A percentile compares a stretch with the other conserved stretches of the same genome.
Evolutionary conservation across 495 filamentous ascomycete genomes (phyloP).

Genomic region (Amorphotheca resinae): DNA sequence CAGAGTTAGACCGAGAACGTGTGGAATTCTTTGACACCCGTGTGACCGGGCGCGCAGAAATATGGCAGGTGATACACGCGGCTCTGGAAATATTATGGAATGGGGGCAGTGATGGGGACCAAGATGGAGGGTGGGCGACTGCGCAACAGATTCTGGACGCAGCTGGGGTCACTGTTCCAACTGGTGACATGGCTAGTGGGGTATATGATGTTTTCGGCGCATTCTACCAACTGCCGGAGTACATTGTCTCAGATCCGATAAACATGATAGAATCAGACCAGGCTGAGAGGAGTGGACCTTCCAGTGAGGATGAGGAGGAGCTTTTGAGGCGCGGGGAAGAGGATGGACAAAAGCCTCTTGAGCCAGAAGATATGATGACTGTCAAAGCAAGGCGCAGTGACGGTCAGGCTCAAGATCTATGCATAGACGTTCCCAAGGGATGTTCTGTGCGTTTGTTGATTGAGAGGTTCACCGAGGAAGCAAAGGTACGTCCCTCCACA

Average conservation of each 20-base stretch:
- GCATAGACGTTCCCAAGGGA: constrained; percentile 46
- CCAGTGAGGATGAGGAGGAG: constrained; percentile 14
- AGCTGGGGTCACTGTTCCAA: constrained; percentile 67
- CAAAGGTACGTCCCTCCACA: constrained; percentile 39
- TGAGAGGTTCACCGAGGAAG: constrained; percentile 50
- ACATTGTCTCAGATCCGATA: constrained; percentile 38
- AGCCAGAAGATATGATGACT: constrained; percentile 28
- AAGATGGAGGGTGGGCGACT: constrained; percentile 38
- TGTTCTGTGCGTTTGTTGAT: constrained; percentile 52
- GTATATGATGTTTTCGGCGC: constrained; percentile 69
- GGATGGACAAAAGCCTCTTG: constrained; percentile 41
- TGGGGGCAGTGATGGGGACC: constrained; percentile 26
- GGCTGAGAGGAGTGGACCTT: background rate
- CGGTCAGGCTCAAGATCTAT: constrained; percentile 50
- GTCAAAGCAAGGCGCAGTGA: constrained; percentile 43
- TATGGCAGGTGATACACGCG: constrained; percentile 62
- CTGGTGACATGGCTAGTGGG: constrained; percentile 56
- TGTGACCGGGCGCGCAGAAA: constrained; percentile 59
- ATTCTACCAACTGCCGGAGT: constrained; percentile 63
- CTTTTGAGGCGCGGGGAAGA: constrained; percentile 42
- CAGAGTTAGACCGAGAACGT: constrained; percentile 32
- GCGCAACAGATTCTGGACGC: constrained; percentile 73
- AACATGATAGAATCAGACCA: constrained; percentile 24
- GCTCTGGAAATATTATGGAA: constrained; percentile 53
- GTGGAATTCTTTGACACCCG: constrained; percentile 74